Base-by-base conservation (phyloP, 2,329 filamentous ascomycete genomes). In the Sclerotinia sclerotiorum region DNA sequence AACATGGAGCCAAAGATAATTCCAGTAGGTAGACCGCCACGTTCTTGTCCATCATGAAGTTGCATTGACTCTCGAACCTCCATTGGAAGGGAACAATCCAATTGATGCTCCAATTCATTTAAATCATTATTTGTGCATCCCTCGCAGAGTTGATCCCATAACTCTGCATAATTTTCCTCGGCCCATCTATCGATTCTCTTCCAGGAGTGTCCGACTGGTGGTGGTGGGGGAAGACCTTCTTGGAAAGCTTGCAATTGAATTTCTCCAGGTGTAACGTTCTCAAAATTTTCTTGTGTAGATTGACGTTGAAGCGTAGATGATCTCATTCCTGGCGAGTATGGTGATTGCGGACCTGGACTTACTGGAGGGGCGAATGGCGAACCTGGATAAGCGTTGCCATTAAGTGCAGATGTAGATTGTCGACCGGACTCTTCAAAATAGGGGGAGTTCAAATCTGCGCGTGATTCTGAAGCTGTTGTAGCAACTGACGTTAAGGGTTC, bases 191-290 rank as follows among this genome's bases (percentile, higher is more conserved):
- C 94, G 77, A 99, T 97, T 79, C 94, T 91, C 78, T 86, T 89
- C 95, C 95, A 99, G 19, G 94, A 97, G 81, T 97, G 94, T 61
- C 83, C 80, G 51, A 97, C 89, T 8, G 95, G 93, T 2, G 95
- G 95, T 10, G 95, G 88, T 3, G 95, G 95, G 2, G 95, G 94
- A 32, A 93, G 85, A 68, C 95, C 95, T 73, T 97, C 94, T 76
- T 90, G 88, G 81, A 99, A 99, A 71, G 91, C 91, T 81, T 97
- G 95, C 92, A 99, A 95, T 74, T 91, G 94, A 71, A 99, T 97
- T 79, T 97, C 94, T 72, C 92, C 91, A 6, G 81, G 87, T 81
- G 81, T 88, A 73, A 89, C 86, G 69, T 88, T 88, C 77, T 95
- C 91, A 74, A 91, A 88, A 60, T 87, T 86, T 69, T 89, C 86